These are phyloP conservation scores for Sporobolomyces roseus DNA, from an alignment of 768 basidiomycete genomes.

Conservation along the genomic window DNA sequence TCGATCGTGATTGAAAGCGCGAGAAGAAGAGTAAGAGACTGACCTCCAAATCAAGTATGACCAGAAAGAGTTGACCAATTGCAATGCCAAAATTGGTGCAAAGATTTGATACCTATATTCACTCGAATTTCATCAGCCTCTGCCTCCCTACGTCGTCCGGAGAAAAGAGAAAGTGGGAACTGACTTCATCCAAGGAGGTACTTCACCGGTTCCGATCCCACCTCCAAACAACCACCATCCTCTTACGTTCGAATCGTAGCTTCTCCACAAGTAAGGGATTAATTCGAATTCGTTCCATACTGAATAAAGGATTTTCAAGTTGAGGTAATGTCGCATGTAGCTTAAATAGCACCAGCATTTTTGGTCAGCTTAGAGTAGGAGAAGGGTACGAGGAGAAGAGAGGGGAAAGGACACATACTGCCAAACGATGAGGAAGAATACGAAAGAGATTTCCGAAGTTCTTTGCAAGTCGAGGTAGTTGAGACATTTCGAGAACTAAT, in stretches of 20 bases:
- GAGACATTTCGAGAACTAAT: slow-evolving; percentile 77
- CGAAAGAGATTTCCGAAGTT: slow-evolving; percentile 56
- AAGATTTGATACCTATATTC: slow-evolving; percentile 66
- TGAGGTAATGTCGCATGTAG: slow-evolving; percentile 90
- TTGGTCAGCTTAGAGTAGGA: not conserved
- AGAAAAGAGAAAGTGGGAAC: not conserved
- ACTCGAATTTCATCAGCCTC: not conserved
- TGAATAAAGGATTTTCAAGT: slow-evolving; percentile 78
- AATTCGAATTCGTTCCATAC: slow-evolving; percentile 74
- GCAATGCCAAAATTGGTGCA: slow-evolving; percentile 66
- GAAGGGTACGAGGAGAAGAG: not conserved
- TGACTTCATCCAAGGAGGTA: slow-evolving; percentile 58
- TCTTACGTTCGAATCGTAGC: slow-evolving; percentile 50
- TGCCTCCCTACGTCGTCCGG: not conserved
- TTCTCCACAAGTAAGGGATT: slow-evolving; percentile 57
- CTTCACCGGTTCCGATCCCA: slow-evolving; percentile 60
- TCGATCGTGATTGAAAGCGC: slow-evolving; percentile 3
- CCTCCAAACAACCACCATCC: slow-evolving; percentile 59
- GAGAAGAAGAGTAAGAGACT: slow-evolving; percentile 47
- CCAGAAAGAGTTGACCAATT: slow-evolving; percentile 88
- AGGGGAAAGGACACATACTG: slow-evolving; percentile 18
- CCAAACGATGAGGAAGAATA: slow-evolving; percentile 44
- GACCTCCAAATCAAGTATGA: slow-evolving; percentile 77
- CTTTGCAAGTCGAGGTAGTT: slow-evolving; percentile 75
- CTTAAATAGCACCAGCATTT: slow-evolving; percentile 50